Evolutionary conservation across 371 early-diverging fungal species (phyloP), one percentile per base, ranked within the genome.

Genomic region (Parasitella parasitica): DNA sequence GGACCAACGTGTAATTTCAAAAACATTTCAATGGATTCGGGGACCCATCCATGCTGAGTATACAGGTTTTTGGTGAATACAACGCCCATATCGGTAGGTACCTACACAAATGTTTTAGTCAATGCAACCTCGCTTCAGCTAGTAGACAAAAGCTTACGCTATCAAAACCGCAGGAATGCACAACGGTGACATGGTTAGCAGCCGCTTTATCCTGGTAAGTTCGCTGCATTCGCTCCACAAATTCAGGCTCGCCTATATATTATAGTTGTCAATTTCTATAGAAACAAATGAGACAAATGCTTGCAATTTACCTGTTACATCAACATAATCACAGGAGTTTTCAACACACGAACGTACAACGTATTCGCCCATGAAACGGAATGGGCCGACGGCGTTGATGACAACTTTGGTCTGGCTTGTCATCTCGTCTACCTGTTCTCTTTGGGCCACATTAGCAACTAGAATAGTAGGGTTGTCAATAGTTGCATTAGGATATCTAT

Each of bases 161-260:
- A 75, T 96, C 96, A 73, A 95, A 95, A 7, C 96, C 98, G 78
- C 94, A 94, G 12, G 86, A 83, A 55, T 92, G 90, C 12, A 96
- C 89, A 63, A 96, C 86, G 15, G 83, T 73, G 0, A 91, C 84
- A 36, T 81, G 73, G 11, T 84, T 86, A 46, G 75, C 75, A 53
- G 67, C 67, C 6, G 96, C 97, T 55, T 85, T 70, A 12, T 90
- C 85, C 62, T 92, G 80, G 67, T 92, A 94, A 13, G 81, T 79
- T 49, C 87, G 77, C 48, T 85, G 82, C 76, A 91, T 87, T 12
- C 86, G 73, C 58, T 89, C 84, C 54, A 96, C 87, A 71, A 94
- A 96, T 51, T 85, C 86, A 22, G 92, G 83, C 56, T 89, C 89
- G 20, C 88, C 87, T 77, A 70, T n/a, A n/a, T n/a, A n/a, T n/a